A percentile compares a stretch with the other conserved stretches of the same genome.
Conservation (phyloP, 306 rosid species). For the Glycine soja region DNA sequence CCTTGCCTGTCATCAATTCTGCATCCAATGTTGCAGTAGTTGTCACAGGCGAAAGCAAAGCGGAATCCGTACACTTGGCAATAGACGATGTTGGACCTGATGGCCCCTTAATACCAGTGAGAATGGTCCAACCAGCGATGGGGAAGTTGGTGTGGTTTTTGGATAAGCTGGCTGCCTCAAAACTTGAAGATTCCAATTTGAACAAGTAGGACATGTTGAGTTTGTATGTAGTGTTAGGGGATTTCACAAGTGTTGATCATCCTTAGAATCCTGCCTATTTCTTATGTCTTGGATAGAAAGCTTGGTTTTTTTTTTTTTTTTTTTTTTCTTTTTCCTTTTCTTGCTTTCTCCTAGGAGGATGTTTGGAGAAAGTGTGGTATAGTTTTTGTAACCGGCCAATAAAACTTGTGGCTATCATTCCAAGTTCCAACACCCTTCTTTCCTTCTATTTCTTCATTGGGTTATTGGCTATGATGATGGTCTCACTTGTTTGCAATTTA, state of each 20-base stretch:
- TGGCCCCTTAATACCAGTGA: constrained; percentile 66
- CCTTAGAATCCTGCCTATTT: constrained; percentile 44
- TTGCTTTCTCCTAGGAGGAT: constrained; percentile 54
- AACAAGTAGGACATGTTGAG: constrained; percentile 63
- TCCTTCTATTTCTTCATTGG: constrained; percentile 44
- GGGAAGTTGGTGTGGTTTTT: constrained; percentile 95
- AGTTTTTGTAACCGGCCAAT: constrained; percentile 64
- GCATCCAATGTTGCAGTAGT: constrained; percentile 87
- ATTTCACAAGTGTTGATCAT: constrained; percentile 55
- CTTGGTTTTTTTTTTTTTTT: no score
- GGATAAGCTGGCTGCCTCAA: constrained; percentile 86
- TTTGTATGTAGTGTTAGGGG: constrained; percentile 69
- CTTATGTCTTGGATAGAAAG: constrained; percentile 47
- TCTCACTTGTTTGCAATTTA: constrained; percentile 46
- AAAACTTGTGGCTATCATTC: constrained; percentile 54
- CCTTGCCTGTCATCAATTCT: constrained; percentile 95
- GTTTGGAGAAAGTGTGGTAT: constrained; percentile 58
- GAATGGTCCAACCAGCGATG: constrained; percentile 75
- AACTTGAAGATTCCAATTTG: constrained; percentile 68
- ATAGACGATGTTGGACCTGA: constrained; percentile 64
- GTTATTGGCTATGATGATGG: constrained; percentile 47
- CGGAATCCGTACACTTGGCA: constrained; percentile 77
- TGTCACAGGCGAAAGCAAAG: constrained; percentile 75
- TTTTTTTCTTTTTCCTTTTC: constrained; percentile 55
- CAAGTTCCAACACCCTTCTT: constrained; percentile 25